Evolutionary conservation across 805 yeast genomes (phyloP).

Genomic region (Sugiyamaella marilandica): DNA sequence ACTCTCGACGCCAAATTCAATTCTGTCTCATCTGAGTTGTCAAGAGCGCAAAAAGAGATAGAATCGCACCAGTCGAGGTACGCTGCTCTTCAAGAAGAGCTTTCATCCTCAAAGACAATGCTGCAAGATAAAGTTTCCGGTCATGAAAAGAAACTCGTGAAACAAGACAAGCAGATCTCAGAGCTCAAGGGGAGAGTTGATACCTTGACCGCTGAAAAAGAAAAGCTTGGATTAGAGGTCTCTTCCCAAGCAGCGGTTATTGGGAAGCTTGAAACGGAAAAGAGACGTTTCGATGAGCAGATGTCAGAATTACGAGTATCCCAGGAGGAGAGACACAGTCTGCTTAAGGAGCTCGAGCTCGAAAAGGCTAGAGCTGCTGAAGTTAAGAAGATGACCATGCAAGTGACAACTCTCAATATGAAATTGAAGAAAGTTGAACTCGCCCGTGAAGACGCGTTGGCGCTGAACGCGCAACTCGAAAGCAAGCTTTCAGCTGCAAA

Average conservation of each 20-base stretch:
- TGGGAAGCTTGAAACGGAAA: slow-evolving; percentile 15
- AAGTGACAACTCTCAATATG: slow-evolving; percentile 15
- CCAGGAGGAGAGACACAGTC: slow-evolving; percentile 14
- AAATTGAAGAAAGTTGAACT: slow-evolving; percentile 20
- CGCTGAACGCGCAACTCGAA: slow-evolving; percentile 11
- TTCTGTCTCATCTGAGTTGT: slow-evolving; percentile 21
- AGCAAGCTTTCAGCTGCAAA: slow-evolving; percentile 8
- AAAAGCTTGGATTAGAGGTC: slow-evolving; percentile 17
- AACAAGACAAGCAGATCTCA: slow-evolving; percentile 18
- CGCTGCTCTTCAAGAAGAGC: slow-evolving; percentile 40
- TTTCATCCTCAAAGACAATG: slow-evolving; percentile 39
- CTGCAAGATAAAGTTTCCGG: slow-evolving; percentile 34
- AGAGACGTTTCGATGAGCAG: slow-evolving; percentile 11
- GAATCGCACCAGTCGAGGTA: slow-evolving; percentile 11
- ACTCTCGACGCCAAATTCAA: slow-evolving; percentile 13
- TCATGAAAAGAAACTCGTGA: slow-evolving; percentile 17
- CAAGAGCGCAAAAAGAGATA: slow-evolving; percentile 28
- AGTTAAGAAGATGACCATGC: slow-evolving; percentile 15
- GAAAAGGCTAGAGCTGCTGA: slow-evolving; percentile 19
- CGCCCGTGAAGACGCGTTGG: slow-evolving; percentile 16
- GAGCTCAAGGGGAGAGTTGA: slow-evolving; percentile 16
- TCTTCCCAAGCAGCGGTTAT: slow-evolving; percentile 20
- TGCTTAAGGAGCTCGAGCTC: slow-evolving; percentile 19
- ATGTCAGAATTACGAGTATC: slow-evolving; percentile 5
- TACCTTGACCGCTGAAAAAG: slow-evolving; percentile 10